These are phyloP conservation scores for Backusella mclennaniae DNA, from an alignment of 192 early-diverging fungal species.

Conservation along the genomic window DNA sequence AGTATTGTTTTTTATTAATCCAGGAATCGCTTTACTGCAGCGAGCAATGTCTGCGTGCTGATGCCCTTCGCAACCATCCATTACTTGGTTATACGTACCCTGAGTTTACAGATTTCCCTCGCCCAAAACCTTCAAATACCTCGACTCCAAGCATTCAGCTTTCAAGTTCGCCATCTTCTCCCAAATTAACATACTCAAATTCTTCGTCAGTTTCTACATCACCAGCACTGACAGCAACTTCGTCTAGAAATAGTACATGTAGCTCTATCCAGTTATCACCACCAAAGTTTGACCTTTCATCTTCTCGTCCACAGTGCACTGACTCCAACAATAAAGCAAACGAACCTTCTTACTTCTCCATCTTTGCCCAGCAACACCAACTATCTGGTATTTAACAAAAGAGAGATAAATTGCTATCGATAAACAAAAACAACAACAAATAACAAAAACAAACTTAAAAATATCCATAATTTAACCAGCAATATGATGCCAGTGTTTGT, in stretches of 20 bases:
- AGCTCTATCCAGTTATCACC: neutral
- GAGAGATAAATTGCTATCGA: neutral
- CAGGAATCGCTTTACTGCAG: slow-evolving; percentile 40
- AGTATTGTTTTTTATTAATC: neutral
- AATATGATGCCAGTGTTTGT: neutral
- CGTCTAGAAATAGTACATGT: slow-evolving; percentile 1
- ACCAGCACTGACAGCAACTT: neutral
- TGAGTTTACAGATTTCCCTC: slow-evolving; percentile 38
- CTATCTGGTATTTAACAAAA: neutral
- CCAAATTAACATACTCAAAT: neutral
- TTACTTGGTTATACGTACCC: slow-evolving; percentile 34
- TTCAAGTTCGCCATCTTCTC: neutral
- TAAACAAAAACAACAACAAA: neutral
- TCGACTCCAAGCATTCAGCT: neutral
- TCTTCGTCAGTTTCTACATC: neutral
- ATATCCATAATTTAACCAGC: neutral
- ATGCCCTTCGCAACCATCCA: slow-evolving; percentile 35
- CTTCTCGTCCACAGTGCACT: neutral
- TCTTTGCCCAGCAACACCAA: neutral
- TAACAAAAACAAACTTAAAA: neutral
- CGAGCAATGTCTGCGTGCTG: slow-evolving; percentile 31
- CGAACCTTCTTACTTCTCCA: neutral
- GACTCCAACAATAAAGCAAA: neutral
- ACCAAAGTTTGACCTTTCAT: neutral
- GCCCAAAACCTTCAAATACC: slow-evolving; percentile 16